phyloP scores from a whole-genome alignment of 257 asterid genomes.

The Sherardia arvensis region DNA sequence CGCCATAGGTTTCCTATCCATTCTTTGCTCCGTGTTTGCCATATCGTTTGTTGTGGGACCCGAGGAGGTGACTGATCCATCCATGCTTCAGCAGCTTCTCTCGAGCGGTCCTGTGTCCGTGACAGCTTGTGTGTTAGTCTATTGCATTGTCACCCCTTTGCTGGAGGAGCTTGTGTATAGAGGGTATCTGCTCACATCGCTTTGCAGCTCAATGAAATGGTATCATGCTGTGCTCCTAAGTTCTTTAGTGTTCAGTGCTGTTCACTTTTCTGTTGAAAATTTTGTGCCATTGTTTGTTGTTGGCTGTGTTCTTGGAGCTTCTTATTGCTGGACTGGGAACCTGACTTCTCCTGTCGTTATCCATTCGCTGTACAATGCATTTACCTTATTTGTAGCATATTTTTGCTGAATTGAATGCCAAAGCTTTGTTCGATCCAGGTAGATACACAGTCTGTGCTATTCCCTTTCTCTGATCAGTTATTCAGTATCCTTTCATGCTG shows the following conservation, averaged over 20 bases:
- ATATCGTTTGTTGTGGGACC: conserved; percentile 45
- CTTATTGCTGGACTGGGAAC: conserved; percentile 85
- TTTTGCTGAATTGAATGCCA: conserved; percentile 24
- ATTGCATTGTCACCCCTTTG: conserved; percentile 61
- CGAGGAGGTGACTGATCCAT: conserved; percentile 59
- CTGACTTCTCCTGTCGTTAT: conserved; percentile 41
- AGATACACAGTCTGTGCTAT: background rate
- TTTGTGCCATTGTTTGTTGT: conserved; percentile 52
- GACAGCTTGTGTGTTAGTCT: conserved; percentile 37
- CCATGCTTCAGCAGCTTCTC: conserved; percentile 47
- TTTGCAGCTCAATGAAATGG: conserved; percentile 67
- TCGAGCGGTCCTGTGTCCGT: conserved; percentile 40
- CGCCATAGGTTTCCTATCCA: conserved; percentile 42
- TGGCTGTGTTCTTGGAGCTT: conserved; percentile 63
- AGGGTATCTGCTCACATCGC: conserved; percentile 65
- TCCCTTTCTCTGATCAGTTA: background rate
- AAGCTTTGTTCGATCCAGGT: background rate
- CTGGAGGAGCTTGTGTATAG: conserved; percentile 83
- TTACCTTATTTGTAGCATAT: conserved; percentile 39
- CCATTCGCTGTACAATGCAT: conserved; percentile 73
- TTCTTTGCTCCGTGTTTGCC: conserved; percentile 42
- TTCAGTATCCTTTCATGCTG: too few relatives aligned
- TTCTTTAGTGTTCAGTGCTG: conserved; percentile 60
- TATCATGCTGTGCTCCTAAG: conserved; percentile 54
- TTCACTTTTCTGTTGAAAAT: conserved; percentile 73